phyloP scores from a whole-genome alignment of 805 yeast species.

The Myxozyma vanderwaltii region DNA sequence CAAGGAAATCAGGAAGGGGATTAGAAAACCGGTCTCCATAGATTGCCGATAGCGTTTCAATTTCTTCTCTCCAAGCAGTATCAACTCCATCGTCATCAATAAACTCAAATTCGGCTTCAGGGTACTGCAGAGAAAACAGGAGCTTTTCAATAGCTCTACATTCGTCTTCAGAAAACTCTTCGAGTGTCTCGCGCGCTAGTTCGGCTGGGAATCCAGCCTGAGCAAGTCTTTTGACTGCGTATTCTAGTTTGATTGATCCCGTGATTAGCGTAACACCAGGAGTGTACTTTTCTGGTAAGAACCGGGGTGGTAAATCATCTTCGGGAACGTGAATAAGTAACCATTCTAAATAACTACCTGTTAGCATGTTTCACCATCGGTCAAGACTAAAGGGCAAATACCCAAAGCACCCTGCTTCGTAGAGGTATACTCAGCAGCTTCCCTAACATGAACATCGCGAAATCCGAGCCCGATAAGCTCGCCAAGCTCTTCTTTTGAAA shows the following conservation, averaged over 20 bases:
- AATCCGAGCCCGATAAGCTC: conserved; percentile 61
- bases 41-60: conserved; percentile 65
- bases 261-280: conserved; percentile 43
- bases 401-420: conserved; percentile 53
- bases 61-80: conserved; percentile 72
- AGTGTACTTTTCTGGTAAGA: conserved; percentile 39
- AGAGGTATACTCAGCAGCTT: conserved; percentile 61
- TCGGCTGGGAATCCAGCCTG: conserved; percentile 72
- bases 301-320: conserved; percentile 74
- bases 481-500: conserved; percentile 30
- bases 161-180: conserved; percentile 42
- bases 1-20: conserved; percentile 25
- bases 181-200: conserved; percentile 57
- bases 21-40: conserved; percentile 49
- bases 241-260: conserved; percentile 55
- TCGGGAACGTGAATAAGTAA: conserved; percentile 87
- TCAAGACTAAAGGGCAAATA: neutral
- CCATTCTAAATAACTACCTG: conserved; percentile 56
- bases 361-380: neutral
- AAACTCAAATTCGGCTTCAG: conserved; percentile 5
- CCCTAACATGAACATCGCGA: conserved; percentile 65
- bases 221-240: conserved; percentile 57
- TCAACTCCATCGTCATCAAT: conserved; percentile 39
- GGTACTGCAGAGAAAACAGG: conserved; percentile 15
- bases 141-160: conserved; percentile 25